Conservation (phyloP, 2,329 filamentous ascomycete species). For the Ophiostoma australiae region DNA sequence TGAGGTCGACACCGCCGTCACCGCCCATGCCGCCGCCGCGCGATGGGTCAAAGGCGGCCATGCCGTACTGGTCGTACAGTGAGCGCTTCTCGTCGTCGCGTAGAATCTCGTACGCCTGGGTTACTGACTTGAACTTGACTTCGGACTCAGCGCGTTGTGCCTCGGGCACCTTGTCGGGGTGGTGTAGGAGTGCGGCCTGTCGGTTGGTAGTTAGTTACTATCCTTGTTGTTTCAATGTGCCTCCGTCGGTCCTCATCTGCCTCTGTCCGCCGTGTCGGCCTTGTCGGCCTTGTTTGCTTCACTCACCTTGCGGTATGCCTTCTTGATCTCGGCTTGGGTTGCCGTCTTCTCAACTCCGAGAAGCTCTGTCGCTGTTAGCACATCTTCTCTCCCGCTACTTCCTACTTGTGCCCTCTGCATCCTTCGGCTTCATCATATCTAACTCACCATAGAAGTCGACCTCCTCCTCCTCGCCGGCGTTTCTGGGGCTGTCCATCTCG, state of each 20-base stretch:
- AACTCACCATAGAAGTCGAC: conserved; percentile 52
- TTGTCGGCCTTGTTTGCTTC: background rate
- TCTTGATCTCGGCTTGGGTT: conserved; percentile 78
- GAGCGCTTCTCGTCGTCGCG: conserved; percentile 90
- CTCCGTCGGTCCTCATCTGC: background rate
- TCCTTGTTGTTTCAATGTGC: background rate
- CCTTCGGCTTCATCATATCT: background rate
- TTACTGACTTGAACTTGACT: conserved; percentile 85
- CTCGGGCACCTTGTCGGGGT: conserved; percentile 93
- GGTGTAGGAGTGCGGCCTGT: conserved; percentile 78
- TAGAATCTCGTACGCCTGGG: conserved; percentile 95
- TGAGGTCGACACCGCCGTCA: conserved; percentile 72
- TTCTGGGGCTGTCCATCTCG: conserved; percentile 7
- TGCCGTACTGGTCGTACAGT: conserved; percentile 89
- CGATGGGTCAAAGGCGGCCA: conserved; percentile 86
- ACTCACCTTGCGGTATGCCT: conserved; percentile 88
- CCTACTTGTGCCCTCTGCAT: background rate
- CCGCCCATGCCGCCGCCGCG: conserved; percentile 58
- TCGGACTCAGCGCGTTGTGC: conserved; percentile 80
- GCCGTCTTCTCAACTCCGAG: conserved; percentile 70
- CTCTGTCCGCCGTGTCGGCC: background rate
- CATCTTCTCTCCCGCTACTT: background rate
- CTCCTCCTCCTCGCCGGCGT: conserved; percentile 40
- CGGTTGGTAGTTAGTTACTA: background rate
- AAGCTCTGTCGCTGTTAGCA: conserved; percentile 53